Evolutionary conservation across 2,329 filamentous ascomycete species (phyloP), one percentile per base, ranked within the genome.

Genomic region (Trichoderma aggressivum): DNA sequence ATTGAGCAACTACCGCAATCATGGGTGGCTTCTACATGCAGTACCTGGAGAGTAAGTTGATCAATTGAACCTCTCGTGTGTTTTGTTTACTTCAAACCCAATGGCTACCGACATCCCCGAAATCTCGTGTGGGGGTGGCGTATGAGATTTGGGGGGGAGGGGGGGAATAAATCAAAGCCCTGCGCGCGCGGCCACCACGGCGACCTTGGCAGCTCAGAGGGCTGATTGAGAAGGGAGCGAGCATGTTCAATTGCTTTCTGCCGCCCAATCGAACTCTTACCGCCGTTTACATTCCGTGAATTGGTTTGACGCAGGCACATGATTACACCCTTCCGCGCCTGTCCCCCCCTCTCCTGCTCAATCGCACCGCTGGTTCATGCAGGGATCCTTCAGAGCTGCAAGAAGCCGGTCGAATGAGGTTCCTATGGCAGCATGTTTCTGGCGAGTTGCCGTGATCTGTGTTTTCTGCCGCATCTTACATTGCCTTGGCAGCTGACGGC

Each of bases 11-110:
- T 63, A 66, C 56, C 73, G 75, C 70, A 80, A 86, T 76, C 74
- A 90, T 90, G 88, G 85, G 84, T 76, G 89, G 89, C 74, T 91
- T 90, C 78, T 91, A 91, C 78, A 91, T 91, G 86, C 89, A 92
- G 77, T 92, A 92, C 80, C 85, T 92, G 75, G 89, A 91, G 80
- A 92, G 90, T 92, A 90, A 88, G 90, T 91, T 76, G 64, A 55
- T 72, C 67, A 74, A 75, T 69, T 65, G 72, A 67, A 36, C 47
- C 64, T 65, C 43, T 26, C n/a, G n/a, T 62, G 58, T 56, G 30
- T 32, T 43, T 63, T 21, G 66, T 69, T 73, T 74, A 47, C 72
- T 67, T 30, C n/a, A 59, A 50, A 59, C 65, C 56, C 74, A 77
- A 76, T 77, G 71, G 72, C 12, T 70, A 59, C 62, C 62, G 60